phyloP scores from a whole-genome alignment of 805 yeast species.

The Wickerhamiella alocasiicola region DNA sequence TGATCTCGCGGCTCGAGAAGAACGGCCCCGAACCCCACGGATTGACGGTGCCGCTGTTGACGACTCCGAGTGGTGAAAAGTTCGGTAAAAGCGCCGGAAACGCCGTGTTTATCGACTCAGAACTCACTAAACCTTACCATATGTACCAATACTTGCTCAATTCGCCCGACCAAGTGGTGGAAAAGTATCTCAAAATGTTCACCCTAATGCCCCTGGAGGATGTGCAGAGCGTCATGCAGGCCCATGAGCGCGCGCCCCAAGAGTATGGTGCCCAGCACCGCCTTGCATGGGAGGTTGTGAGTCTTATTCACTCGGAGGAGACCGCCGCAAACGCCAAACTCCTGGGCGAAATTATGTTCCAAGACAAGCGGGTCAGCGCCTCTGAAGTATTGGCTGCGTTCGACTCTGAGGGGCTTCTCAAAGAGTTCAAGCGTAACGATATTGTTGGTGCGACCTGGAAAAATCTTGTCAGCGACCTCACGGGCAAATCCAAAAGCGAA shows the following conservation, averaged over 20 bases:
- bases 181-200: slow-evolving; percentile 55
- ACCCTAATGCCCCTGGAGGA: slow-evolving; percentile 60
- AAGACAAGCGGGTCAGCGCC: slow-evolving; percentile 33
- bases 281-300: slow-evolving; percentile 76
- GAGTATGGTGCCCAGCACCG: slow-evolving; percentile 58
- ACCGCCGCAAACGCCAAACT: slow-evolving; percentile 54
- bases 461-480: slow-evolving; percentile 37
- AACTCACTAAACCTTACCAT: slow-evolving; percentile 66
- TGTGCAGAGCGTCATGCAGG: slow-evolving; percentile 40
- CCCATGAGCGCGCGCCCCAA: slow-evolving; percentile 50
- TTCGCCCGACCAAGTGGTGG: slow-evolving; percentile 51
- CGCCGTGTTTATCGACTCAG: slow-evolving; percentile 73
- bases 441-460: slow-evolving; percentile 36
- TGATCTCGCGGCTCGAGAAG: slow-evolving; percentile 44
- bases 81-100: slow-evolving; percentile 97
- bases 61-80: slow-evolving; percentile 81
- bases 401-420: slow-evolving; percentile 43
- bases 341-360: slow-evolving; percentile 57
- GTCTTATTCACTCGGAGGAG: slow-evolving; percentile 75
- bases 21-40: slow-evolving; percentile 40
- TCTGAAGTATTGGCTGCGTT: slow-evolving; percentile 45
- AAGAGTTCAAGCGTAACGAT: slow-evolving; percentile 27
- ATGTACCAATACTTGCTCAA: slow-evolving; percentile 78
- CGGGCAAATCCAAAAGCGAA: slow-evolving; percentile 35
- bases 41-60: slow-evolving; percentile 76